Evolutionary conservation across 306 rosid genomes (phyloP), one percentile per base, ranked within the genome.

Genomic region (Quercus rubra): DNA sequence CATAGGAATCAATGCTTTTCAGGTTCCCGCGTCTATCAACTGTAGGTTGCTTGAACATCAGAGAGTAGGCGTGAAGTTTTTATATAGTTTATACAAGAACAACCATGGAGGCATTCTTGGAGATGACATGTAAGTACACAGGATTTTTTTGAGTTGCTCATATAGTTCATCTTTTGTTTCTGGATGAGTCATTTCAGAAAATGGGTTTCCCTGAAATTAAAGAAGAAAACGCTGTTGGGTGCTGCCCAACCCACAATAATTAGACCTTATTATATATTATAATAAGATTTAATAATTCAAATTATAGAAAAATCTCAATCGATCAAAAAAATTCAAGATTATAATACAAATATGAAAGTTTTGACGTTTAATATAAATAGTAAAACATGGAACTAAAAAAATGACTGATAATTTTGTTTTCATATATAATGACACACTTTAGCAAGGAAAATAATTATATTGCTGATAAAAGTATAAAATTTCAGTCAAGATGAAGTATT

Each of bases 81-180:
- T 94, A 57, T 91, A 90, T 78, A 85, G 79, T 77, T 79, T 94
- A 79, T 92, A 88, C 85, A 91, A 90, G 89, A 91, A 91, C 74
- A 93, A 90, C 70, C 97, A 86, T 82, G 99, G 99, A 62, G 99
- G 99, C 71, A 82, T 94, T 76, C 99, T 94, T 86, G 99, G 97
- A 74, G 99, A 94, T 86, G 97, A 94, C 90, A 94, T 94, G 99
- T 94, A 79, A 84, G 92, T 84, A 18, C 1, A 3, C 46, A 20
- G 58, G 20, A 30, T 20, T 15, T 64, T 12, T 12, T 19, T 41
- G 21, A 76, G 23, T 66, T 38, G 28, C n/a, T 25, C 54, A 1
- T 74, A 20, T 33, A 52, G 72, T 46, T 79, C 72, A 68, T 18
- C 52, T 11, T 31, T 30, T 23, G 3, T 74, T 3, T 67, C 23